Conservation (phyloP, 345 rosid species). For the Turnera subulata region DNA sequence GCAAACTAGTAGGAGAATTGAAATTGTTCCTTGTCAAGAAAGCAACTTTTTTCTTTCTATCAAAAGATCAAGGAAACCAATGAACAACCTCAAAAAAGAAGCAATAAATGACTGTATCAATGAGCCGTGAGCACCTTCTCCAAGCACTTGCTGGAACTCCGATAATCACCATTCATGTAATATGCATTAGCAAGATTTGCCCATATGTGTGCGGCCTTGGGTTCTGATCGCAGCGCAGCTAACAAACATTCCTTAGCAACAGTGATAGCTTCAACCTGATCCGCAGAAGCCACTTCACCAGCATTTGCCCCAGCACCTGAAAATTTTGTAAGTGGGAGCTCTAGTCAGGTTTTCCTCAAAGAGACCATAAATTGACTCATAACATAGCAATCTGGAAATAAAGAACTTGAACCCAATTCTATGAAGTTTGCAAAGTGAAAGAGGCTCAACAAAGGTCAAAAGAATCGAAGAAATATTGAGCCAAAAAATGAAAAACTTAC, state of each 20-base stretch:
- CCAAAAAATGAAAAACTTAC: slow-evolving; percentile 37
- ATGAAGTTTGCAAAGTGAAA: no score
- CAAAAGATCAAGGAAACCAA: slow-evolving; percentile 38
- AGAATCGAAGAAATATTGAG: slow-evolving; percentile 8
- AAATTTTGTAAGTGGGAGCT: slow-evolving; percentile 12
- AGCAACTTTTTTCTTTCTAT: slow-evolving; percentile 8
- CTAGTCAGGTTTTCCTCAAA: background rate
- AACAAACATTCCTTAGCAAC: slow-evolving; percentile 87
- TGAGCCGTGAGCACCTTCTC: slow-evolving; percentile 90
- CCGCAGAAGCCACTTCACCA: slow-evolving; percentile 49
- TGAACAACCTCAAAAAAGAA: slow-evolving; percentile 53
- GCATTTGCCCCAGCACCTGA: slow-evolving; percentile 87
- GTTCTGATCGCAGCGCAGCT: slow-evolving; percentile 67
- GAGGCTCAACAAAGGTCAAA: slow-evolving; percentile 1
- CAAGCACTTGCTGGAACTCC: slow-evolving; percentile 90
- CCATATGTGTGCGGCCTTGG: slow-evolving; percentile 79
- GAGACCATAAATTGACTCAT: no score
- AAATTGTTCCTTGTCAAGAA: slow-evolving; percentile 9
- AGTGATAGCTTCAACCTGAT: slow-evolving; percentile 55
- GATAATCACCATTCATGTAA: slow-evolving; percentile 67
- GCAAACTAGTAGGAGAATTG: background rate
- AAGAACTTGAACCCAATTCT: no score
- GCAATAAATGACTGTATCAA: slow-evolving; percentile 39
- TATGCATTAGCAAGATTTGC: slow-evolving; percentile 83
- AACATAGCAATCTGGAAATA: no score